These are phyloP conservation scores for Neospora caninum DNA, from an alignment of 169 alveolate genomes.

Conservation along the genomic window DNA sequence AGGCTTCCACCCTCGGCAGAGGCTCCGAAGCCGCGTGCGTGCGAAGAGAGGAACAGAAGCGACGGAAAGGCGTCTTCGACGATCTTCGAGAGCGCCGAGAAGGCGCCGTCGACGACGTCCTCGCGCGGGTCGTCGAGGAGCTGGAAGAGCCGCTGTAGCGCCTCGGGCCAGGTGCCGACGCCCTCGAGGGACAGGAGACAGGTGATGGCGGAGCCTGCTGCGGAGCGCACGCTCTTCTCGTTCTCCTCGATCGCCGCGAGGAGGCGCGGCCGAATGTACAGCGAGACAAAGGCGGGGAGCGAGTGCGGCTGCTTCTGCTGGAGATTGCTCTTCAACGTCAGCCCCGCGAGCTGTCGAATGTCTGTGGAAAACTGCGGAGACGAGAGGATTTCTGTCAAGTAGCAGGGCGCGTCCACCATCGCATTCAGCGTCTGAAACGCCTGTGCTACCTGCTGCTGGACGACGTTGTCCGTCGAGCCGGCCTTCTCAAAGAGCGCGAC, in stretches of 20 bases:
- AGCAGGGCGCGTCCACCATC: constrained; percentile 28
- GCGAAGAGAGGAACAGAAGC: constrained; percentile 14
- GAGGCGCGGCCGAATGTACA: constrained; percentile 6
- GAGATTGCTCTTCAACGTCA: constrained; percentile 76
- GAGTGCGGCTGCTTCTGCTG: constrained; percentile 64
- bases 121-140: constrained; percentile 74
- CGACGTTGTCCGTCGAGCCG: neutral
- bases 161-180: constrained; percentile 76
- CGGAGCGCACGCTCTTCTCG: constrained; percentile 72
- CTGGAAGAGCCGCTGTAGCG: constrained; percentile 74
- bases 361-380: constrained; percentile 50
- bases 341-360: constrained; percentile 84
- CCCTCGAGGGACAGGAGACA: constrained; percentile 78
- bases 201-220: constrained; percentile 82
- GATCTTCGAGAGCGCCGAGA: constrained; percentile 74
- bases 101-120: constrained; percentile 81
- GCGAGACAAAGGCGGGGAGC: constrained; percentile 29
- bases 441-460: constrained; percentile 36
- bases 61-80: constrained; percentile 74
- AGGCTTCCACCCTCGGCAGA: constrained; percentile 59
- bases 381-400: constrained; percentile 30
- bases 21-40: neutral
- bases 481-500: neutral
- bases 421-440: constrained; percentile 32
- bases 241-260: constrained; percentile 8